Base-by-base conservation (phyloP, 306 rosid genomes). In the Aeschynomene evenia region DNA sequence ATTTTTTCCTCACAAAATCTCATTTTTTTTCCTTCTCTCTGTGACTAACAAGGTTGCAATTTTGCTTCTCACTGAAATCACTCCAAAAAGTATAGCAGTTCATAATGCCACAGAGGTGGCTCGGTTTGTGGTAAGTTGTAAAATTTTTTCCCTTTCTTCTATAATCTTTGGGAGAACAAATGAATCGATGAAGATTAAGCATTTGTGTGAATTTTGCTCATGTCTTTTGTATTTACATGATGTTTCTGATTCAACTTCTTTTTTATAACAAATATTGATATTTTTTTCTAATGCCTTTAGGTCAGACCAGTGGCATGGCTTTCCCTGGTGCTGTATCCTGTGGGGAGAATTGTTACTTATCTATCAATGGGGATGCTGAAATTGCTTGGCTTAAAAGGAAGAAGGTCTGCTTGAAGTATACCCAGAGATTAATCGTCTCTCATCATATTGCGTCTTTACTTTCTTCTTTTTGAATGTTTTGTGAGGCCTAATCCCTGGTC, bases 221-320 rank as follows among this genome's bases (percentile, higher is more conserved):
- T 31, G 10, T 70, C 45, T 20, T 53, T 75, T 55, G 11, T 63
- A 45, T 48, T 42, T 66, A 68, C 61, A 20, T 59, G 55, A 9
- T 31, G 13, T 70, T 79, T 49, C 24, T 65, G 22, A n/a, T 67
- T 72, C 72, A 19, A 67, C 33, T 69, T 48, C 40, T 22, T 72
- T 54, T n/a, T 53, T 52, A 20, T 68, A 64, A 83, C 74, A 37
- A 49, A 70, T 57, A 19, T 68, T 64, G 70, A 52, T 57, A n/a
- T n/a, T n/a, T n/a, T n/a, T n/a, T n/a, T 77, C 57, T 70, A 55
- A 76, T 80, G 76, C 82, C 81, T 77, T 73, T 83, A 95, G 99
- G 99, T 91, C 81, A 84, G 97, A 78, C 99, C 99, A 65, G 99
- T 95, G 84, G 99, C 99, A 7, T 95, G 99, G 97, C 99, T 95